Base-by-base conservation (phyloP, 441 rosid genomes). In the Euphorbia celastroides region DNA sequence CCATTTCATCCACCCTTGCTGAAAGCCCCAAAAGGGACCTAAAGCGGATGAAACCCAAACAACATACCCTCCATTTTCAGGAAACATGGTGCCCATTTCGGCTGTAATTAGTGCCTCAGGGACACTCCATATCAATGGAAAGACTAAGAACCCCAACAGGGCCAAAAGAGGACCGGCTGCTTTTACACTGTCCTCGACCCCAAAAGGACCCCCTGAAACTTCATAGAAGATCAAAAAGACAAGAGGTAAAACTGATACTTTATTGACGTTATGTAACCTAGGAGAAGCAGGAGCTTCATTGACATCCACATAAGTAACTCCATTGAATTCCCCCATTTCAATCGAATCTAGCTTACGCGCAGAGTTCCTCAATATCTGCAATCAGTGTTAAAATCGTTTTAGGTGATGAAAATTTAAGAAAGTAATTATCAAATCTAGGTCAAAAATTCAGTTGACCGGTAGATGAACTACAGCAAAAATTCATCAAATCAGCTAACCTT, bases 1-100 rank as follows among this genome's bases (percentile, higher is more conserved):
- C 89, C 92, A 84, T 67, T 87, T 87, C 88, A 87, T 83, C 92
- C 89, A 87, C 9, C 92, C 92, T 74, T 83, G 86, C 72, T 85
- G 89, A 66, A 87, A 87, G 17, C 92, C 92, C 86, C 86, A 87
- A 38, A 80, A 85, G 0, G 90, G 90, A 31, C 90, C 93, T 64
- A 85, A 64, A 14, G 90, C 87, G 7, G 90, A 73, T 0, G 90
- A 79, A 41, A 87, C 93, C 90, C 93, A 87, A 36, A 87, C 87
- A 5, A 87, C 90, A 68, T 85, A 87, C 25, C 87, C 87, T 2
- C 92, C 87, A 69, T 86, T 82, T 74, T 82, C 92, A 0, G 87
- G 87, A 65, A 80, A 84, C 89, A 86, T 84, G n/a, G 92, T 84
- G 11, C 89, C 86, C 92, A 86, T 84, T 79, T 86, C 92, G 5